Percentiles rank a stretch among this genome's conserved stretches.
phyloP scores from a whole-genome alignment of 768 basidiomycete species.

The Zangia roseola region DNA sequence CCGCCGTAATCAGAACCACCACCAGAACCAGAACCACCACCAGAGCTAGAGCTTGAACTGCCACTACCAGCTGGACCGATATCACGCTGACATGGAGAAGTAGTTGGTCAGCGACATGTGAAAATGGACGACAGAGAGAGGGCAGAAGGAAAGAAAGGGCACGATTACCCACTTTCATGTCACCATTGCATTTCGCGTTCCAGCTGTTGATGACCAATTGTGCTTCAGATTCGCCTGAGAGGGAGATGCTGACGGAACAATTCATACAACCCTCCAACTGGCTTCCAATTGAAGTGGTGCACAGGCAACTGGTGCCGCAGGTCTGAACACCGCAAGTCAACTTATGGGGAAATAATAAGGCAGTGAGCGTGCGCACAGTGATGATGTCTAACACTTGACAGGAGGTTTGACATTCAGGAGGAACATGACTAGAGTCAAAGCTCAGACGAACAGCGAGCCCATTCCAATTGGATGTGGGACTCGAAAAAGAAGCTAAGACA shows the following conservation, averaged over 20 bases:
- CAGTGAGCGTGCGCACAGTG: slow-evolving; percentile 10
- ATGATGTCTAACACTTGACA: slow-evolving; percentile 21
- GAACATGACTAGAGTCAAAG: slow-evolving; percentile 8
- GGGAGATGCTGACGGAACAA: slow-evolving; percentile 10
- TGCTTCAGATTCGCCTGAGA: slow-evolving; percentile 2
- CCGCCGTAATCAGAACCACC: too few relatives aligned
- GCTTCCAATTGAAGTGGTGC: slow-evolving; percentile 8
- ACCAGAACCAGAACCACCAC: too few relatives aligned
- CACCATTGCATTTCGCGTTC: slow-evolving; percentile 15
- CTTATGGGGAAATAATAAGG: not conserved
- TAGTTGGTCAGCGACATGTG: too few relatives aligned
- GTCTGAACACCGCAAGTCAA: slow-evolving; percentile 3
- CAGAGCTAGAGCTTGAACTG: too few relatives aligned
- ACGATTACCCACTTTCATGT: slow-evolving; percentile 23
- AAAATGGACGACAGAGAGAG: too few relatives aligned
- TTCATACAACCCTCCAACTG: slow-evolving; percentile 19
- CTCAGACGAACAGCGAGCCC: slow-evolving; percentile 22
- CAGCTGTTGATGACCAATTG: slow-evolving; percentile 10
- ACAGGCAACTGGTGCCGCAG: slow-evolving; percentile 15
- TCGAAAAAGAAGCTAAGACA: not conserved
- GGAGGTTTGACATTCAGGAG: slow-evolving; percentile 18
- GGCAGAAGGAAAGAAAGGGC: too few relatives aligned
- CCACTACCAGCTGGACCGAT: too few relatives aligned
- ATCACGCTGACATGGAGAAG: too few relatives aligned
- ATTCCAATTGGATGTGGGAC: slow-evolving; percentile 1